Percentiles rank a stretch among this genome's conserved stretches.
These are phyloP conservation scores for Aspergillus calidoustus DNA, from an alignment of 2,329 filamentous ascomycete genomes.

Conservation along the genomic window DNA sequence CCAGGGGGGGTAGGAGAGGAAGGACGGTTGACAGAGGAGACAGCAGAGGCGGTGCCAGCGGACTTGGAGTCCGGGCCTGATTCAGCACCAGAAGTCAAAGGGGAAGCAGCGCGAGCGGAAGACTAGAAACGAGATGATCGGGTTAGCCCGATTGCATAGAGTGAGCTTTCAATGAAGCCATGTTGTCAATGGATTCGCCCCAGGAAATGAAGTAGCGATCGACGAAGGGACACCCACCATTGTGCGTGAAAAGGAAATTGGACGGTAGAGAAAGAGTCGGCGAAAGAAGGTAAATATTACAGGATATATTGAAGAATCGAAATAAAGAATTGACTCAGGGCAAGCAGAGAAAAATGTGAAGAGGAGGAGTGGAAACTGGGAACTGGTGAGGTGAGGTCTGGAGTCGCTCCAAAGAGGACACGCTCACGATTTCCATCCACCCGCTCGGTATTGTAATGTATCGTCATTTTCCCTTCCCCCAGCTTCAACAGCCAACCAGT, in stretches of 20 bases:
- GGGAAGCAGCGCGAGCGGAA: constrained; percentile 48
- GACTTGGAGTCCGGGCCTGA: constrained; percentile 51
- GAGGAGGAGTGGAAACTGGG: constrained; percentile 14
- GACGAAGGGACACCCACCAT: constrained; percentile 27
- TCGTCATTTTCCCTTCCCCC: constrained; percentile 18
- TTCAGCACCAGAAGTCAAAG: constrained; percentile 50
- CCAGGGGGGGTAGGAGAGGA: constrained; percentile 89
- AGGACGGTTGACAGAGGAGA: constrained; percentile 74
- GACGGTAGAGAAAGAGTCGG: constrained; percentile 20
- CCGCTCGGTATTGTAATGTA: constrained; percentile 21
- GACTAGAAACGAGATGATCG: constrained; percentile 30
- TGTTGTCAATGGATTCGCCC: constrained; percentile 2
- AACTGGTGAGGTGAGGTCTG: constrained; percentile 26
- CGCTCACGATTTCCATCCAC: constrained; percentile 28
- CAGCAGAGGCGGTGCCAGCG: constrained; percentile 56
- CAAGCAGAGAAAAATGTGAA: constrained; percentile 18
- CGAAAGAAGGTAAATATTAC: constrained; percentile 29
- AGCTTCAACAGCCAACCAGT: constrained; percentile 9
- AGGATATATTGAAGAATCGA: constrained; percentile 21
- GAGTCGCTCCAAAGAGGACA: constrained; percentile 33
- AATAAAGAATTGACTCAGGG: constrained; percentile 18
- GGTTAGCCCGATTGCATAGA: constrained; percentile 13
- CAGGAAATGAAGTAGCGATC: constrained; percentile 12
- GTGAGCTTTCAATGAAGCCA: constrained; percentile 9
- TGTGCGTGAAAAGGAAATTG: constrained; percentile 28